Evolutionary conservation across 2,329 filamentous ascomycete species (phyloP), one percentile per base, ranked within the genome.

Genomic region (Exserohilum rostratum): DNA sequence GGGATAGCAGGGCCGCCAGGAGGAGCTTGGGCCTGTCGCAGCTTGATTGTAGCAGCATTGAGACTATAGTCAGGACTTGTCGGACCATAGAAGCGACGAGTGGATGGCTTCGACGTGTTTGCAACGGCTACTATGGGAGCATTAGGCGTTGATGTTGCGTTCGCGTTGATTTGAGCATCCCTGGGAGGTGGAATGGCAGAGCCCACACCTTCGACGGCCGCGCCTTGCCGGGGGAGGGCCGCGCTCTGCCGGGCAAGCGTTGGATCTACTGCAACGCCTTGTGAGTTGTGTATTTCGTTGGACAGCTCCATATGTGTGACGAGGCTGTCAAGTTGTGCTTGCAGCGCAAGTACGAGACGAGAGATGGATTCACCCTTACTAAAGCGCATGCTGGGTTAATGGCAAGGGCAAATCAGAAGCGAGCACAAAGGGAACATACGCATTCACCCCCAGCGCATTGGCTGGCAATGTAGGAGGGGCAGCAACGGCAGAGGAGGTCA

Each of bases 31-130:
- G 37, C 37, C 37, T 22, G 37, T 39, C 37, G 37, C 20, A 39
- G 20, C 37, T 39, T 25, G 37, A 39, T 39, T 39, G 37, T 20
- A 39, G 37, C 37, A 39, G 37, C 37, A 25, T 39, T 39, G 20
- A 39, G 37, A 39, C 37, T 39, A 25, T 39, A 39, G 37, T 39
- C 37, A 39, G 37, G 37, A 39, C 37, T 39, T 12, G 37, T 39
- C 1, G 37, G 37, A 17, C 37, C 37, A 20, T 39, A 39, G 6
- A 39, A 39, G 37, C 37, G 37, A 39, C 37, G 37, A 39, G 37
- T 39, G 37, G 37, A 39, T 39, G 18, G 37, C 37, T 39, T 39
- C 4, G 37, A 39, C 11, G 18, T 39, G 9, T 39, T 39, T 25
- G 37, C 37, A 12, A n/a, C 37, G 37, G 37, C 20, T 39, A 7